These are phyloP conservation scores for Talaromyces sp. DNA, from an alignment of 2,329 filamentous ascomycete species.

Conservation along the genomic window DNA sequence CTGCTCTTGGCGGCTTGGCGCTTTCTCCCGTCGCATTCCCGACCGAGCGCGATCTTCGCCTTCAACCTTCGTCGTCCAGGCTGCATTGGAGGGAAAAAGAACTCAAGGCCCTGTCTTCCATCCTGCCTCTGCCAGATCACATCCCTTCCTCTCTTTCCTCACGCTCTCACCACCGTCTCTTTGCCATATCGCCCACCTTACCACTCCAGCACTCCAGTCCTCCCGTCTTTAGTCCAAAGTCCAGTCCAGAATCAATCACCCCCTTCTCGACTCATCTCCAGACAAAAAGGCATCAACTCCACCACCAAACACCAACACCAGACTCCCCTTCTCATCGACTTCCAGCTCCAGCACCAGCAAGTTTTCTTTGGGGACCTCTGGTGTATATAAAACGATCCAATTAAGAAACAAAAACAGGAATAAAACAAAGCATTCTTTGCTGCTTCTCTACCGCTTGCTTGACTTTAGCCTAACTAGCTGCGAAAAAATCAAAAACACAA, in stretches of 20 bases:
- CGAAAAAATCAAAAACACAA: neutral
- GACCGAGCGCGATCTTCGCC: neutral
- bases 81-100: conserved; percentile 10
- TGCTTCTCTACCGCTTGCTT: conserved; percentile 41
- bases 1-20: neutral
- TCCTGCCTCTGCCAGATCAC: conserved; percentile 15
- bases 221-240: conserved; percentile 9
- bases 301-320: conserved; percentile 39
- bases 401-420: conserved; percentile 51
- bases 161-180: conserved; percentile 4
- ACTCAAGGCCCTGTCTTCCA: conserved; percentile 11
- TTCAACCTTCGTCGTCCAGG: neutral
- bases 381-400: conserved; percentile 67
- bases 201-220: conserved; percentile 5
- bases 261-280: conserved; percentile 9
- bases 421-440: conserved; percentile 9
- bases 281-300: conserved; percentile 18
- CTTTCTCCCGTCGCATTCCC: neutral
- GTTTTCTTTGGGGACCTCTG: conserved; percentile 84
- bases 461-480: conserved; percentile 35
- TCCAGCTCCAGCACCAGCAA: conserved; percentile 64
- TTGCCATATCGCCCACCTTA: neutral
- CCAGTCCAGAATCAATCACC: neutral
- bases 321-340: conserved; percentile 33
- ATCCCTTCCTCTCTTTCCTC: conserved; percentile 15